These are phyloP conservation scores for Phyllosticta paracitricarpa DNA, from an alignment of 2,329 filamentous ascomycete genomes.

Conservation along the genomic window DNA sequence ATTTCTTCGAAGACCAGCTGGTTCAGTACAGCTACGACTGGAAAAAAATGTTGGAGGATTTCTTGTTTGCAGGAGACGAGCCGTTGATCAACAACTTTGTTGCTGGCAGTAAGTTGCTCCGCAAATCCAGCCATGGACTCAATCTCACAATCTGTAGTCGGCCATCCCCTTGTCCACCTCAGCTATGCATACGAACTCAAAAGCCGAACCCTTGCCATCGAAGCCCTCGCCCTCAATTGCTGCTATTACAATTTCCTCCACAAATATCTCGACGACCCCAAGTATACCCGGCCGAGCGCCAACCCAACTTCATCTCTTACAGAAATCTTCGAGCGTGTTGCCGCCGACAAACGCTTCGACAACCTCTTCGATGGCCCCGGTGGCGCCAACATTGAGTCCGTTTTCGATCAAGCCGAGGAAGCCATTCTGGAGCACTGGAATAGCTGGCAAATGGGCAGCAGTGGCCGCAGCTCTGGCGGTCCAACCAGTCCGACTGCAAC, in stretches of 20 bases:
- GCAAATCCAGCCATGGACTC: neutral
- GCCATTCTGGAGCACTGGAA: constrained; percentile 84
- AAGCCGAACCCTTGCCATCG: constrained; percentile 76
- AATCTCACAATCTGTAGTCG: constrained; percentile 45
- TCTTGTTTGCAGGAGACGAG: constrained; percentile 61
- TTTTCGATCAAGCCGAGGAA: constrained; percentile 61
- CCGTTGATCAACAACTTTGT: constrained; percentile 76
- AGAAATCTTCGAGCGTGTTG: constrained; percentile 61
- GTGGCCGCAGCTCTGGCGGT: neutral
- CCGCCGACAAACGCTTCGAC: constrained; percentile 60
- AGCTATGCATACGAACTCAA: constrained; percentile 88
- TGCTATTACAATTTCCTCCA: constrained; percentile 49
- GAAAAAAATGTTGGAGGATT: constrained; percentile 66
- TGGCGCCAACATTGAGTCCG: constrained; percentile 51
- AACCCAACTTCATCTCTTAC: constrained; percentile 52
- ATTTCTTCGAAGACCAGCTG: constrained; percentile 91
- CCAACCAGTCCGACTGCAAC: constrained; percentile 1
- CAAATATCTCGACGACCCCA: constrained; percentile 59
- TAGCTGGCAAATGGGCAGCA: constrained; percentile 49
- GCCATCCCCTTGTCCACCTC: constrained; percentile 86
- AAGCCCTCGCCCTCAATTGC: constrained; percentile 64
- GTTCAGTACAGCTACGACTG: constrained; percentile 72
- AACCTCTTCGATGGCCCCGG: constrained; percentile 51
- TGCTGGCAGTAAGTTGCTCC: constrained; percentile 54
- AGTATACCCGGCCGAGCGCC: constrained; percentile 56